Base-by-base conservation (phyloP, 2,329 filamentous ascomycete species). In the Aspergillus sp. region DNA sequence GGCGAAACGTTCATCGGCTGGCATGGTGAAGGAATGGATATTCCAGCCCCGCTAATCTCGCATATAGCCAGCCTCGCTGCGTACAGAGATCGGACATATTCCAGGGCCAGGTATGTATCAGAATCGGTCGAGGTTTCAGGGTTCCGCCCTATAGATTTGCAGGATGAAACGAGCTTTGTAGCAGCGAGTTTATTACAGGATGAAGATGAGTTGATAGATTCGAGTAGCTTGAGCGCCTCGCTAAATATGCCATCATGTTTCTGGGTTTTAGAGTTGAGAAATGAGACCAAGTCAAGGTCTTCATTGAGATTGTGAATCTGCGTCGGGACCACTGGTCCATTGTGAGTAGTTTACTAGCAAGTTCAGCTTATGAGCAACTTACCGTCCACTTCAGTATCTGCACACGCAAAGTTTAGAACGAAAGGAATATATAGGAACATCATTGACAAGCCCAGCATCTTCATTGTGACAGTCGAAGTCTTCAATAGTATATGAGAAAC, bases 1-100 rank as follows among this genome's bases (percentile, higher is more conserved):
- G 70, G 64, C 6, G 75, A 73, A 4, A 77, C 76, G 7, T 79
- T 71, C 35, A 87, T 78, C 2, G 79, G 71, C 17, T 73, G 64
- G 62, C 86, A 89, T 23, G 79, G 65, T 3, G 72, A 58, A 2
- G 86, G 85, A 39, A 84, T 73, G 2, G 70, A 56, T 15, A 80
- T 77, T 11, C 79, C 78, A 2, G 83, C 82, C 19, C 79, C 80
- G 11, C 78, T 75, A 7, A 88, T 76, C 65, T 89, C 86, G 63
- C 87, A 90, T 8, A 87, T 76, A 11, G 87, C 85, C 15, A 89
- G 76, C 45, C 85, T 81, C 8, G 83, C 82, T 2, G 86, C 85
- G 61, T 86, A 89, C 33, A 84, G 77, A 4, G 83, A 84, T 61
- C 81, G 84, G 59, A 76, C 73, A 55, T 72, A 70, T 55, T 80